Base-by-base conservation (phyloP, 1,284 basidiomycete species). In the Erythrobasidium hasegawianum region DNA sequence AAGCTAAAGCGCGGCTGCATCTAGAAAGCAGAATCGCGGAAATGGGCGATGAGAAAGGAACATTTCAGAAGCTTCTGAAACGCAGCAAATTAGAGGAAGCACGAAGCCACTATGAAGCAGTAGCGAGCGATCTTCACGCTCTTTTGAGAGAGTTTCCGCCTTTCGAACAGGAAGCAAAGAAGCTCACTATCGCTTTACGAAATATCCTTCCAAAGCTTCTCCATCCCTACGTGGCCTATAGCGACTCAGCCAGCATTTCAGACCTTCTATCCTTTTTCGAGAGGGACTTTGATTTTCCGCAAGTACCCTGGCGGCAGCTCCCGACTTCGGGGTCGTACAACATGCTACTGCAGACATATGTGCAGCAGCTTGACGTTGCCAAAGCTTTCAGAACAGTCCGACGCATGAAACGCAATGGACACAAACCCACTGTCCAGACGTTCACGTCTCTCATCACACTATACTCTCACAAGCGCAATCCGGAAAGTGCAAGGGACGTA, bases 361-460 rank as follows among this genome's bases (percentile, higher is more conserved):
- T 84, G 0, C 78, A 79, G 64, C 75, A 76, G 1, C 80, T 81
- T 14, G 80, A 87, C 72, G 76, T 83, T 47, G 75, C 79, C 33
- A 82, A 81, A 18, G 79, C 87, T 69, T 81, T 83, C 69, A 59
- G 72, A 8, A 87, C 87, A 85, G 72, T 89, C 16, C 79, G 78
- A 16, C 83, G 83, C 2, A 73, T 83, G 64, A 71, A 79, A 1
- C 80, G 2, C 40, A 27, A 29, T 16, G 18, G 24, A 9, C n/a
- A 86, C 16, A 57, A 72, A 38, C 86, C 86, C 0, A 81, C 83
- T 60, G 73, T 72, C 4, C 78, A 81, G 57, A 81, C 85, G 9
- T 95, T 88, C 76, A 87, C 86, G 24, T 83, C 82, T 9, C 79
- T 94, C 59, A 83, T 96, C 71, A 79, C 84, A 14, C 79, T 86